Evolutionary conservation across 208 protist genomes (phyloP).

Genomic region (Leishmania major): DNA sequence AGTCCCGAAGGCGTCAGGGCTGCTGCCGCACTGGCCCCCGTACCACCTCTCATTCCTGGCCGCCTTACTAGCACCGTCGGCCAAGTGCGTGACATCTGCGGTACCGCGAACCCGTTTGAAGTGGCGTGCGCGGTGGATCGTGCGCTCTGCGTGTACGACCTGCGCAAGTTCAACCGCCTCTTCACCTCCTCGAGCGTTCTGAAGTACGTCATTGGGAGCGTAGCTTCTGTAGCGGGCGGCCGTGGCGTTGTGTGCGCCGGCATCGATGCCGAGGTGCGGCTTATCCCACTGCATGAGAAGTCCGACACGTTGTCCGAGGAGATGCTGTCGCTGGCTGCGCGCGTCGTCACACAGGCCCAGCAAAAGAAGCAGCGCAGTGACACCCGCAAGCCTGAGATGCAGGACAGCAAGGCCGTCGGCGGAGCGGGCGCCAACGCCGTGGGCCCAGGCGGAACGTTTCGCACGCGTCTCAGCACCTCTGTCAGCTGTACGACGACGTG

Average conservation of each 20-base stretch:
- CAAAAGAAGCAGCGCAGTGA: constrained; percentile 24
- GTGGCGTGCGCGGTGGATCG: constrained; percentile 67
- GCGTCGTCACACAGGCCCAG: constrained; percentile 15
- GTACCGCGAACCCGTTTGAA: constrained; percentile 59
- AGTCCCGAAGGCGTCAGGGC: background rate
- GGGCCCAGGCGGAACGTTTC: constrained; percentile 56
- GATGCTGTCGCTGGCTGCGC: constrained; percentile 19
- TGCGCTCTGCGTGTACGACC: constrained; percentile 72
- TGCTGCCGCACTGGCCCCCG: background rate
- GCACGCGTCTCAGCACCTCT: constrained; percentile 70
- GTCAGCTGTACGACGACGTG: constrained; percentile 67
- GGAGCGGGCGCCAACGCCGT: constrained; percentile 19
- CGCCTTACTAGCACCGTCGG: constrained; percentile 61
- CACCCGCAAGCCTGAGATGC: constrained; percentile 2
- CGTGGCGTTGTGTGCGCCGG: constrained; percentile 64
- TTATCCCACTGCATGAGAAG: constrained; percentile 41
- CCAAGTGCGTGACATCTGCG: constrained; percentile 55
- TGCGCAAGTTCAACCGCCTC: constrained; percentile 76
- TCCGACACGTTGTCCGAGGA: background rate
- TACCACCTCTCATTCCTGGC: constrained; percentile 41
- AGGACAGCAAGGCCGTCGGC: constrained; percentile 9
- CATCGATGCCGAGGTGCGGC: constrained; percentile 64
- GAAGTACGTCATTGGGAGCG: constrained; percentile 73
- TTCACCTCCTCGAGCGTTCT: constrained; percentile 67
- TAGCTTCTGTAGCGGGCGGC: constrained; percentile 52